Evolutionary conservation across 805 yeast genomes (phyloP).

Genomic region (Ogataea parapolymorpha): DNA sequence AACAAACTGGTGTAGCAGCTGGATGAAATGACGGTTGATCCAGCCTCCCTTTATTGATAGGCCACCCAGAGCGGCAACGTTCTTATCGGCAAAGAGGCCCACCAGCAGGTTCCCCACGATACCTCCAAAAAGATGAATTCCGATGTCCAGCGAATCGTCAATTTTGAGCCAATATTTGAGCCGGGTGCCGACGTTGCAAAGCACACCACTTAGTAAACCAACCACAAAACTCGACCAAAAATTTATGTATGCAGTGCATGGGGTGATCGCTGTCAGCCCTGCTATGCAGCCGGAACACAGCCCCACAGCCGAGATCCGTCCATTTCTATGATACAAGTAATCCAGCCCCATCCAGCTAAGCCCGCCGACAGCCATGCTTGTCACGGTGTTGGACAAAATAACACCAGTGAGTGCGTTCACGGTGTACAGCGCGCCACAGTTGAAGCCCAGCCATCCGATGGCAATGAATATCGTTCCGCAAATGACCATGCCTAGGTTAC

Average conservation of each 20-base stretch:
- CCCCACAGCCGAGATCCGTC: slow-evolving; percentile 87
- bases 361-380: slow-evolving; percentile 79
- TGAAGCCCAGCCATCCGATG: slow-evolving; percentile 91
- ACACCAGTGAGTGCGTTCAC: slow-evolving; percentile 75
- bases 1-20: slow-evolving; percentile 66
- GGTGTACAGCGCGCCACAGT: slow-evolving; percentile 78
- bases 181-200: slow-evolving; percentile 82
- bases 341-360: slow-evolving; percentile 82
- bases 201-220: slow-evolving; percentile 70
- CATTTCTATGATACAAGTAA: slow-evolving; percentile 52
- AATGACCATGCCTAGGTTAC: slow-evolving; percentile 78
- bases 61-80: slow-evolving; percentile 69
- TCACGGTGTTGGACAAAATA: slow-evolving; percentile 78
- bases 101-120: slow-evolving; percentile 75
- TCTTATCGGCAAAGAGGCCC: slow-evolving; percentile 76
- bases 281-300: slow-evolving; percentile 88
- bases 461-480: slow-evolving; percentile 79
- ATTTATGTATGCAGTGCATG: slow-evolving; percentile 84
- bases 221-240: slow-evolving; percentile 80
- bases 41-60: slow-evolving; percentile 78
- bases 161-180: slow-evolving; percentile 70
- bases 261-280: slow-evolving; percentile 92
- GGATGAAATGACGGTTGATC: slow-evolving; percentile 81
- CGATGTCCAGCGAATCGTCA: slow-evolving; percentile 88
- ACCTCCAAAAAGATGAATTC: slow-evolving; percentile 95